These are phyloP conservation scores for Solanum bulbocastanum DNA, from an alignment of 257 asterid species.

Conservation along the genomic window DNA sequence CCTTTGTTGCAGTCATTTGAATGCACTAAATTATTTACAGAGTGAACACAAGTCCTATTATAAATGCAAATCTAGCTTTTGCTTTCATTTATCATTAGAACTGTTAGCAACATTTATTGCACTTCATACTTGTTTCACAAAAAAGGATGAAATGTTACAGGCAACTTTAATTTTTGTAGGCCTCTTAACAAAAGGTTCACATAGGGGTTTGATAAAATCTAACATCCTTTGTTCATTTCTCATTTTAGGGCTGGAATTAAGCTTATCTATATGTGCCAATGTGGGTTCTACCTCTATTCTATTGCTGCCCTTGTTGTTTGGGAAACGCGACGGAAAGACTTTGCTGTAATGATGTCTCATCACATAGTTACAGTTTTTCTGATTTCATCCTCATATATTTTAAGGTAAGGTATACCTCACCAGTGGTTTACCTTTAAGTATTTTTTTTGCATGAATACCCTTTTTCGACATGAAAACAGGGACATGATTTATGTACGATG, in stretches of 20 bases:
- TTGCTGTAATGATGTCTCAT: slow-evolving; percentile 89
- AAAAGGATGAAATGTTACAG: background rate
- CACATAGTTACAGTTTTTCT: slow-evolving; percentile 74
- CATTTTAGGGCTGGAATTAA: slow-evolving; percentile 46
- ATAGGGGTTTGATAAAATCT: background rate
- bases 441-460: background rate
- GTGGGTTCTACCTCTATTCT: slow-evolving; percentile 83
- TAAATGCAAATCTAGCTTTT: background rate
- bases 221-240: background rate
- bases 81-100: background rate
- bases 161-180: background rate
- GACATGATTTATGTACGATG: background rate
- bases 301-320: slow-evolving; percentile 75
- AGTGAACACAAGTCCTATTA: background rate
- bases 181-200: background rate
- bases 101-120: background rate
- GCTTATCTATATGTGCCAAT: slow-evolving; percentile 83
- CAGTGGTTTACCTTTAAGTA: background rate
- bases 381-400: slow-evolving; percentile 55
- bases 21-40: background rate
- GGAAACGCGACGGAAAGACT: slow-evolving; percentile 95
- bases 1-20: background rate
- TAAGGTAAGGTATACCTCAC: slow-evolving; percentile 40
- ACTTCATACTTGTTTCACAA: background rate
- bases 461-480: background rate